Conservation (phyloP, 2,329 filamentous ascomycete genomes). For the Akanthomyces uredinophilus region DNA sequence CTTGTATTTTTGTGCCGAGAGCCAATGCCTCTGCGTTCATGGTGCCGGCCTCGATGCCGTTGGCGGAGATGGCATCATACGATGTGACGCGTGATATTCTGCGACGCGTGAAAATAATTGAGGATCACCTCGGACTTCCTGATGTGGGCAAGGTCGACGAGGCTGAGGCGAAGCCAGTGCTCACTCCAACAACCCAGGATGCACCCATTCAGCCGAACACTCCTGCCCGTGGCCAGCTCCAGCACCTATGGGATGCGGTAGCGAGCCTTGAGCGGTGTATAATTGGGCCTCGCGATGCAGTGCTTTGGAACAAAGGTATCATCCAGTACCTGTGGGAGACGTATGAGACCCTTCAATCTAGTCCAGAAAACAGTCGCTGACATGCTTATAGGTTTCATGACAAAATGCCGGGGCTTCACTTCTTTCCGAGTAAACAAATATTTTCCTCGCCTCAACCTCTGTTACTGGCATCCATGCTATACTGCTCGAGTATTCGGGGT, state of each 20-base stretch:
- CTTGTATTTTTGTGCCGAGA: conserved; percentile 36
- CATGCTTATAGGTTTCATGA: conserved; percentile 35
- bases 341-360: not conserved
- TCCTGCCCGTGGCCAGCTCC: conserved; percentile 7
- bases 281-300: conserved; percentile 20
- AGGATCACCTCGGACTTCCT: conserved; percentile 23
- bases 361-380: not conserved
- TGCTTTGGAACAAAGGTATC: conserved; percentile 28
- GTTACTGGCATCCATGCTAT: conserved; percentile 39
- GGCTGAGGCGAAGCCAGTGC: not conserved
- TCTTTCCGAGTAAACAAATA: conserved; percentile 37
- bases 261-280: conserved; percentile 25
- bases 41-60: conserved; percentile 4
- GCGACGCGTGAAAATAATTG: conserved; percentile 22
- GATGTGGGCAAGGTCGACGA: not conserved
- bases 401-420: conserved; percentile 40
- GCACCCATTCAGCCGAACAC: conserved; percentile 15
- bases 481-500: conserved; percentile 34
- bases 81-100: conserved; percentile 15
- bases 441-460: conserved; percentile 39
- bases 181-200: conserved; percentile 16
- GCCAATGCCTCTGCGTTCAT: conserved; percentile 29
- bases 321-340: conserved; percentile 32
- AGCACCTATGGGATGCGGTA: conserved; percentile 27
- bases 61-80: conserved; percentile 4